These are phyloP conservation scores for Gleditsia sinensis DNA, from an alignment of 306 rosid genomes.

Conservation along the genomic window DNA sequence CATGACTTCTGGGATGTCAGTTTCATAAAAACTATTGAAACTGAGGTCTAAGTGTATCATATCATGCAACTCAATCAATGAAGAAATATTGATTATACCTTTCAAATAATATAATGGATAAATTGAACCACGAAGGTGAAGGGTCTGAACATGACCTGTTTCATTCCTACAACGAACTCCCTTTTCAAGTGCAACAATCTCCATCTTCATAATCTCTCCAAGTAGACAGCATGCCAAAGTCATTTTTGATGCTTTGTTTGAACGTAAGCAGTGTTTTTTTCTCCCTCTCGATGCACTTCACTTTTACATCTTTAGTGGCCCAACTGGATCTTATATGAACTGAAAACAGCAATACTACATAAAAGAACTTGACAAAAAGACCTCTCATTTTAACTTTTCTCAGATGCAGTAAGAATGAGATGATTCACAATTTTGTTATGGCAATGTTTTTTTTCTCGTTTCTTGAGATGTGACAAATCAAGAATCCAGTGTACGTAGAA, in stretches of 20 bases:
- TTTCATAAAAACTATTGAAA: not conserved
- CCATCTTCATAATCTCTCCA: too few relatives aligned
- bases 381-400: too few relatives aligned
- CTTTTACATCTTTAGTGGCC: too few relatives aligned
- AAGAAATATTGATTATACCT: not conserved
- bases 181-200: constrained; percentile 10
- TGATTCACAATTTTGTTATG: too few relatives aligned
- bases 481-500: too few relatives aligned
- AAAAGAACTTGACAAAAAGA: too few relatives aligned
- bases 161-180: not conserved
- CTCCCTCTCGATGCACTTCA: not conserved
- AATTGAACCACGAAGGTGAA: not conserved
- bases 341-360: too few relatives aligned
- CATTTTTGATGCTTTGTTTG: not conserved
- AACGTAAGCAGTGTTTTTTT: not conserved
- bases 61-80: not conserved
- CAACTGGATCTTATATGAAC: too few relatives aligned
- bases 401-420: too few relatives aligned
- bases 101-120: not conserved
- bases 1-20: not conserved
- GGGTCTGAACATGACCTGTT: not conserved
- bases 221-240: not conserved
- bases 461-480: too few relatives aligned
- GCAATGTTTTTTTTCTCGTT: too few relatives aligned
- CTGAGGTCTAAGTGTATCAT: too few relatives aligned